Evolutionary conservation across 192 early-diverging fungal genomes (phyloP), one percentile per base, ranked within the genome.

Genomic region (Coemansia sp.): DNA sequence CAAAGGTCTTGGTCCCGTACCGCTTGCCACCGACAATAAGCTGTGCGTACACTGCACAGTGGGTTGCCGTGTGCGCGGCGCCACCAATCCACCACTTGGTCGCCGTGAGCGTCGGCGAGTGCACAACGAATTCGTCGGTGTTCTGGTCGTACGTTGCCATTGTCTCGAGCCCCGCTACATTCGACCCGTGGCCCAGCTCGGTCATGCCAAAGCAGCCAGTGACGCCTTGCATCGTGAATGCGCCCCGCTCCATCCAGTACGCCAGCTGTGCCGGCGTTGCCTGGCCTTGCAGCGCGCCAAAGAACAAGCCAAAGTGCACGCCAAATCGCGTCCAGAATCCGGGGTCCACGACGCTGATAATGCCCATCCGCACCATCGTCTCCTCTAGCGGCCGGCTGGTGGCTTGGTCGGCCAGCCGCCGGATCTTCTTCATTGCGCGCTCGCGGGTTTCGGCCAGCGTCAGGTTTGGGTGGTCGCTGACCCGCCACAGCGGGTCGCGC

Each of bases 81-180:
- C 90, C 90, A 58, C 93, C 93, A 66, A 95, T 95, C 93, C 93
- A 95, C 93, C 93, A 95, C 75, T 95, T 93, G 36, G 91, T 95
- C 25, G 89, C 85, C 8, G 84, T 85, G 15, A 89, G 55, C 7
- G 84, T 82, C 9, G 87, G 87, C 35, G 87, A 86, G 53, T 89
- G 87, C 48, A 95, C 88, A 42, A 90, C 64, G 61, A 93, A 95
- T 66, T 95, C 89, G 56, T 92, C 87, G 0, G 90, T 78, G 12
- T 79, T 69, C 51, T 83, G 83, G 64, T 92, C 90, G 62, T 86
- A 88, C 4, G 93, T 95, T 11, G 93, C 93, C 8, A 88, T 95
- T 27, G 93, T 95, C 56, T 95, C 93, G 8, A 95, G 75, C n/a
- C 88, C 93, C 7, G 88, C 85, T 26, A 94, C 88, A 58, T 94